Conservation (phyloP, 257 asterid genomes). For the Lycium ferocissimum region DNA sequence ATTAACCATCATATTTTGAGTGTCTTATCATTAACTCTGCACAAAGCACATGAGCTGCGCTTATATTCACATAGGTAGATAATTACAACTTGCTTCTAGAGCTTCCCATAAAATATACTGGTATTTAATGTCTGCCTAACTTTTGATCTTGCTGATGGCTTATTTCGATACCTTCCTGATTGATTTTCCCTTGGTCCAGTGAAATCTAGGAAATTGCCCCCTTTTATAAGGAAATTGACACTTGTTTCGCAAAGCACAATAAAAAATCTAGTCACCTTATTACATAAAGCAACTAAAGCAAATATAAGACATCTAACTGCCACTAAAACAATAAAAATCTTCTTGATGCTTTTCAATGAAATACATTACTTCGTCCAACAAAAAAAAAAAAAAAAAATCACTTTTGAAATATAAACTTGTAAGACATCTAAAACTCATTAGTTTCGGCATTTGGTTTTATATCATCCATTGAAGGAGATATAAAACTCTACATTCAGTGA, state of each 20-base stretch:
- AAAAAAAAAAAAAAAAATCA: neutral
- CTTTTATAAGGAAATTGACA: too few relatives aligned
- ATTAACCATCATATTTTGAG: slow-evolving; percentile 5
- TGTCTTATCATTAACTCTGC: slow-evolving; percentile 5
- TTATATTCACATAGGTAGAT: slow-evolving; percentile 19
- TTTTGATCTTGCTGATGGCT: neutral
- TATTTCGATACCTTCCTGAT: neutral
- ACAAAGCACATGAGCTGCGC: neutral
- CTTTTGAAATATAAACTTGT: neutral
- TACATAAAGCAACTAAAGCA: slow-evolving; percentile 18
- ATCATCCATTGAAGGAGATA: neutral
- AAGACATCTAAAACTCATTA: neutral
- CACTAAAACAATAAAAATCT: neutral
- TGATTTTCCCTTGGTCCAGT: slow-evolving; percentile 1
- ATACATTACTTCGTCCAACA: neutral
- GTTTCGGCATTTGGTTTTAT: neutral
- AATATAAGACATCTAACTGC: neutral
- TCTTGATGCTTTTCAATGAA: neutral
- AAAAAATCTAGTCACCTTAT: slow-evolving; percentile 1
- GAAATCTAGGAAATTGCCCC: slow-evolving; percentile 1
- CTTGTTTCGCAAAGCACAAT: neutral
- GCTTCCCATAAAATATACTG: slow-evolving; percentile 16
- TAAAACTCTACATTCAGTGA: neutral
- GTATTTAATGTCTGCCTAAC: neutral
- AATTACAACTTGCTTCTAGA: slow-evolving; percentile 9